A percentile compares a stretch with the other conserved stretches of the same genome.
These are phyloP conservation scores for Mycena sp. DNA, from an alignment of 1,284 basidiomycete species.

Conservation along the genomic window DNA sequence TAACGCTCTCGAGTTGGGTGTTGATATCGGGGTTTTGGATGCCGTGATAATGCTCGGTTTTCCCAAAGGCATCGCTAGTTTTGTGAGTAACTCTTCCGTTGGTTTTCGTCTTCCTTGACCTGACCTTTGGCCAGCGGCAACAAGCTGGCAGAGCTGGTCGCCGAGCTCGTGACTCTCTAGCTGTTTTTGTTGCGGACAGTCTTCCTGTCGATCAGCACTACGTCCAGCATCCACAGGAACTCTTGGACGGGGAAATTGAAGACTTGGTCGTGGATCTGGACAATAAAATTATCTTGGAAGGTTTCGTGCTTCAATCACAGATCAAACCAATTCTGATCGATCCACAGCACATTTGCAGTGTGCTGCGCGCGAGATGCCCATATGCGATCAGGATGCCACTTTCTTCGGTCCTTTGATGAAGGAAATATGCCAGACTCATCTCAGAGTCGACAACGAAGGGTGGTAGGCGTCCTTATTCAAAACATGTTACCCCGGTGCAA, in stretches of 20 bases:
- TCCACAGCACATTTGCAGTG: conserved; percentile 82
- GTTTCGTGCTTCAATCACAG: conserved; percentile 32
- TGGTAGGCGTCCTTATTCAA: conserved; percentile 57
- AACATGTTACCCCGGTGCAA: background rate
- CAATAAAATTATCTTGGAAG: conserved; percentile 81
- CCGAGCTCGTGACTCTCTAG: conserved; percentile 84
- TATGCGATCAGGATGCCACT: conserved; percentile 69
- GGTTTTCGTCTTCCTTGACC: background rate
- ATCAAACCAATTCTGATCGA: background rate
- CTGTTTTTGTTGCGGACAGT: conserved; percentile 68
- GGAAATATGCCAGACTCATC: conserved; percentile 63
- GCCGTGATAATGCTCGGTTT: conserved; percentile 93
- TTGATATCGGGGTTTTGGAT: conserved; percentile 90
- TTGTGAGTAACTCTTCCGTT: conserved; percentile 57
- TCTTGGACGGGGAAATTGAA: conserved; percentile 71
- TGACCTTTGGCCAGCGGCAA: conserved; percentile 64
- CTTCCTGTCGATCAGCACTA: conserved; percentile 86
- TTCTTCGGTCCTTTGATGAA: conserved; percentile 79
- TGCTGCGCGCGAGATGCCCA: conserved; percentile 88
- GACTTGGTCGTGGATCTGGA: conserved; percentile 80
- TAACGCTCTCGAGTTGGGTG: conserved; percentile 90
- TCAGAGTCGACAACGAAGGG: conserved; percentile 72
- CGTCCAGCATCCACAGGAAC: conserved; percentile 73
- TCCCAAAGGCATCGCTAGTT: conserved; percentile 80
- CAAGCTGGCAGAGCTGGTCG: conserved; percentile 92